Base-by-base conservation (phyloP, 2,329 filamentous ascomycete species). In the Pseudocercospora ulei region DNA sequence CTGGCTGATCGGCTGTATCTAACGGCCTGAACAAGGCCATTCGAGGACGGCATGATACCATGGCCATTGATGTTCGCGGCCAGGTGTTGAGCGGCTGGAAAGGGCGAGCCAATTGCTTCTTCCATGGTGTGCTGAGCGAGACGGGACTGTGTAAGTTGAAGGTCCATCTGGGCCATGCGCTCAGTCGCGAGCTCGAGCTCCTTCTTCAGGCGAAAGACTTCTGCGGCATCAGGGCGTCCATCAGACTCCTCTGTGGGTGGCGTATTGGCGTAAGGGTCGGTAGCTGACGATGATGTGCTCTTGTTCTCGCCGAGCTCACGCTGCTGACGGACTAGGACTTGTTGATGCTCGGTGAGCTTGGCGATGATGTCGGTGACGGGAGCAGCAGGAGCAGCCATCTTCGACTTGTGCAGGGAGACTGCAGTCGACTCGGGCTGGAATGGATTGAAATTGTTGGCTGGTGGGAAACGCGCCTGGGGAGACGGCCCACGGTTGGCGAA, bases 301-400 rank as follows among this genome's bases (percentile, higher is more conserved):
- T 36, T 40, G 43, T 64, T 65, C 26, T 55, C 51, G 37, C 69
- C 71, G 27, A 74, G 56, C 36, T 67, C 66, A 41, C 73, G 67
- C 44, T 71, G 72, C 55, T 80, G 75, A 58, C 75, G 70, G 35
- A 67, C 67, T 34, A 79, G 61, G n/a, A 69, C 58, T 27, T 66
- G 65, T 54, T 80, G 75, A 54, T 85, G 80, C 58, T 86, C 78
- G n/a, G 75, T 75, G 31, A 88, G 69, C 56, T 78, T 81, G 39
- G 79, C 75, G 48, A 86, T 66, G 35, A 86, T 73, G 43, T 78
- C 78, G 53, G 90, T 82, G 68, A 87, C 41, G n/a, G 49, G 47
- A 26, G 41, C 16, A 19, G 20, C 35, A 28, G 26, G 14, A 7
- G 24, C 24, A 17, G 27, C 30, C 43, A 46, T 46, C 31, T 44